phyloP scores from a whole-genome alignment of 495 filamentous ascomycete genomes.

The Talaromyces trachyspermus region DNA sequence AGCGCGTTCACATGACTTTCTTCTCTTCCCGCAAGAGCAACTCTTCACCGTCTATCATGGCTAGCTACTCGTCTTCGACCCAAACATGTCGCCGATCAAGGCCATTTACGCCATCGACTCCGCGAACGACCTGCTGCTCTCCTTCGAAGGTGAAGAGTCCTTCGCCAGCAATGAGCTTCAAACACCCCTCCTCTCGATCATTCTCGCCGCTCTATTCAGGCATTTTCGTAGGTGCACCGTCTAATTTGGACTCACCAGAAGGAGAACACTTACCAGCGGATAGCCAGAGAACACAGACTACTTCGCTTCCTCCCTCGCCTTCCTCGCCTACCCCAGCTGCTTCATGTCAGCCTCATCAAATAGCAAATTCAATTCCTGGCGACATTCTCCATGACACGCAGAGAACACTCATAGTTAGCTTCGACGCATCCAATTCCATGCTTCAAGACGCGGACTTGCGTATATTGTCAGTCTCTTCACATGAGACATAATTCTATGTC shows the following conservation, averaged over 20 bases:
- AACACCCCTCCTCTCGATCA: neutral
- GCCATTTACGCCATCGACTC: neutral
- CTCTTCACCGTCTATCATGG: neutral
- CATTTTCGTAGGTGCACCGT: no score
- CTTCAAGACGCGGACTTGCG: neutral
- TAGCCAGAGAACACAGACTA: no score
- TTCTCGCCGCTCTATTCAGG: neutral
- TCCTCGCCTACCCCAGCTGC: neutral
- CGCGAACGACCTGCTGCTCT: neutral
- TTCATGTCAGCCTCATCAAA: neutral
- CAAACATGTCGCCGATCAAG: neutral
- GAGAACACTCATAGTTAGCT: neutral
- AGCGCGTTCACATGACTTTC: neutral
- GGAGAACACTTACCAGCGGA: no score
- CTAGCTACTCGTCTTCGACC: neutral
- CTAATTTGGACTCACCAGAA: no score
- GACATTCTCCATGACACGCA: neutral
- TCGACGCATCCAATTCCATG: neutral
- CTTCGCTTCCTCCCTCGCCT: no score
- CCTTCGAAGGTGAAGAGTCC: neutral
- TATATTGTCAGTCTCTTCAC: neutral
- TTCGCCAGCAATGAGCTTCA: neutral
- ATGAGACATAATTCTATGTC: neutral
- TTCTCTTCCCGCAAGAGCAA: neutral
- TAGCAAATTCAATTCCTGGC: neutral